A percentile compares a stretch with the other conserved stretches of the same genome.
phyloP scores from a whole-genome alignment of 2,329 filamentous ascomycete genomes.

The Fusarium goolgardi region DNA sequence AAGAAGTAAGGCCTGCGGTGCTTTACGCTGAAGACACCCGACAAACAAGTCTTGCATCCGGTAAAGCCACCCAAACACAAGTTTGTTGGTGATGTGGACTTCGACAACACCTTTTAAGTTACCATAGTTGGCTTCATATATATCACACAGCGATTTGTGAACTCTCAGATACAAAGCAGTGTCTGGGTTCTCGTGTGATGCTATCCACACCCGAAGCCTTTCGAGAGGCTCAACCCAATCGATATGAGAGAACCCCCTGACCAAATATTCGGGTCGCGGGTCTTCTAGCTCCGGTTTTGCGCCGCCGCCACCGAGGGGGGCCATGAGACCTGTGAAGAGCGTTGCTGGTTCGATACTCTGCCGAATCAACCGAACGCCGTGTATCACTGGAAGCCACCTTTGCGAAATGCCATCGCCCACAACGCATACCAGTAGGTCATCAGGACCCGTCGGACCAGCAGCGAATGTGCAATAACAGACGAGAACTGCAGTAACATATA shows the following conservation, averaged over 20 bases:
- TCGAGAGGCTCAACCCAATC: constrained; percentile 43
- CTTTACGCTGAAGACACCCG: constrained; percentile 43
- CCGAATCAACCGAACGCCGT: constrained; percentile 44
- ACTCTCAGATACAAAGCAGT: constrained; percentile 44
- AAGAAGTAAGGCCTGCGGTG: constrained; percentile 46
- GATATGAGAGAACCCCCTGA: constrained; percentile 38
- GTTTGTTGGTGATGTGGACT: constrained; percentile 32
- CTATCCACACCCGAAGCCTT: constrained; percentile 40
- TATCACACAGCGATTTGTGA: constrained; percentile 39
- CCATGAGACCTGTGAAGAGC: constrained; percentile 46
- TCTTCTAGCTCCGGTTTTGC: constrained; percentile 29
- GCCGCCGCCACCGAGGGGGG: constrained; percentile 35
- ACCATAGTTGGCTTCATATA: constrained; percentile 47
- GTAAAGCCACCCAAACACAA: constrained; percentile 49
- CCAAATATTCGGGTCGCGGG: constrained; percentile 38
- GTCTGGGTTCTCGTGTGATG: constrained; percentile 42
- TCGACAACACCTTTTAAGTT: constrained; percentile 30
- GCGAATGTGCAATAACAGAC: constrained; percentile 50
- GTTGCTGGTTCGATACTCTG: constrained; percentile 45
- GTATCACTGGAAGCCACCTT: constrained; percentile 45
- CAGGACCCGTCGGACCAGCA: constrained; percentile 45
- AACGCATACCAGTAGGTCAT: constrained; percentile 48
- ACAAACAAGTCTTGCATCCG: constrained; percentile 46
- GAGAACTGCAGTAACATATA: constrained; percentile 47
- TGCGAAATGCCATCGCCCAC: constrained; percentile 39